Evolutionary conservation across 2,329 filamentous ascomycete genomes (phyloP), one percentile per base, ranked within the genome.

Genomic region (Penicillium psychrosexuale): DNA sequence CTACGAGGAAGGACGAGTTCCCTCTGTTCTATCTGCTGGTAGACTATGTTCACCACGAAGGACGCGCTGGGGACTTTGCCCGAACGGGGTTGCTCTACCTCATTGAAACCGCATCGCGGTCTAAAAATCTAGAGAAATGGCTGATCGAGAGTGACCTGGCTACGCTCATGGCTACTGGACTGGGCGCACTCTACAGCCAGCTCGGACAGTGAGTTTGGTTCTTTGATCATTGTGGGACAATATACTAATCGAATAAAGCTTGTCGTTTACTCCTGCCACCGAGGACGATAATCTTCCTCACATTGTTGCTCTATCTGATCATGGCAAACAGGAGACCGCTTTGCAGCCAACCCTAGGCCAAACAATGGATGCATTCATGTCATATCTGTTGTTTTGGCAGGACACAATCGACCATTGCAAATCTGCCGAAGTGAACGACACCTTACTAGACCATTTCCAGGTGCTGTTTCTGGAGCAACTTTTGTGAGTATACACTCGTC

Each of bases 321-420:
- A 96, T 67, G 78, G 87, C 55, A 90, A 64, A 84, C 85, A 61
- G 81, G 85, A 65, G 84, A 90, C 66, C 83, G 92, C 61, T 86
- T 84, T 74, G 86, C 90, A 46, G 87, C 88, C 69, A 86, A 87
- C 91, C 56, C 91, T 95, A 59, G 88, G 90, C 66, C 83, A 85
- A n/a, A 90, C 97, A 65, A 84, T 97, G 67, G 87, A 93, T 51
- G 96, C 92, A 0, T 99, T 99, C 67, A 80, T 99, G 39, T 96
- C 94, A 0, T 95, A 97, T 69, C 81, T 99, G 46, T 80, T 95
- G 6, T 99, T 99, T 69, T 99, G 94, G 94, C 94, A 99, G 75
- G 94, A 99, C 72, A 92, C 97, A 33, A 79, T 99, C 57, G 94
- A 97, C 71, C 93, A 97, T 73, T 99, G 94, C 76, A 86, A 87